phyloP scores from a whole-genome alignment of 2,329 filamentous ascomycete species.

The Diaporthe sp. region DNA sequence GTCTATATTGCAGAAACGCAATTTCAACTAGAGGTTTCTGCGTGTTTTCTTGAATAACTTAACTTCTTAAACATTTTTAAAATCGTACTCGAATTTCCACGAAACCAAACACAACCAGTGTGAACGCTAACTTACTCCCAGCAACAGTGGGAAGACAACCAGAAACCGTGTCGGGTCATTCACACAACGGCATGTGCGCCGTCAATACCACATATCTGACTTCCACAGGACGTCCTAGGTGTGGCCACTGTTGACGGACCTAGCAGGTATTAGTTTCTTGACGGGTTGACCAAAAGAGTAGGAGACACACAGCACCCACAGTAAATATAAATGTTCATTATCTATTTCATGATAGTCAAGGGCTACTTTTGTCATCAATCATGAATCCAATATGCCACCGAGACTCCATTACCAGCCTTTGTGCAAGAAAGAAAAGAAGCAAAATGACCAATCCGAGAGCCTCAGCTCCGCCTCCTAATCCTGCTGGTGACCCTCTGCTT shows the following conservation, averaged over 20 bases:
- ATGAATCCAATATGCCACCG: background rate
- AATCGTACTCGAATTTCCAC: background rate
- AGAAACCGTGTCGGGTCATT: background rate
- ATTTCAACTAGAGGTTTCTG: background rate
- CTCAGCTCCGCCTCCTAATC: constrained; percentile 15
- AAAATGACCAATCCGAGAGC: no score
- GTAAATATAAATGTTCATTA: background rate
- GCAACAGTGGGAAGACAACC: no score
- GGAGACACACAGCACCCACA: background rate
- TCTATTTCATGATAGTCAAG: background rate
- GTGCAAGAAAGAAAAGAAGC: background rate
- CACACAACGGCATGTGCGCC: background rate
- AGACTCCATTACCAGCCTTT: background rate
- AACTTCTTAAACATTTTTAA: background rate
- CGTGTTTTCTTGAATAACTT: background rate
- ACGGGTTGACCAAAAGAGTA: background rate
- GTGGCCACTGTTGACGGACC: no score
- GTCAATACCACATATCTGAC: no score
- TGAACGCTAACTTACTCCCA: background rate
- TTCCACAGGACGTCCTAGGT: no score
- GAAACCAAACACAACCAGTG: background rate
- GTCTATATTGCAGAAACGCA: no score
- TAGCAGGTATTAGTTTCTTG: background rate
- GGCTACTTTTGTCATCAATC: constrained; percentile 3
- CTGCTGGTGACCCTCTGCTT: constrained; percentile 23